phyloP scores from a whole-genome alignment of 2,329 filamentous ascomycete species.

The Aspergillus novofumigatus region DNA sequence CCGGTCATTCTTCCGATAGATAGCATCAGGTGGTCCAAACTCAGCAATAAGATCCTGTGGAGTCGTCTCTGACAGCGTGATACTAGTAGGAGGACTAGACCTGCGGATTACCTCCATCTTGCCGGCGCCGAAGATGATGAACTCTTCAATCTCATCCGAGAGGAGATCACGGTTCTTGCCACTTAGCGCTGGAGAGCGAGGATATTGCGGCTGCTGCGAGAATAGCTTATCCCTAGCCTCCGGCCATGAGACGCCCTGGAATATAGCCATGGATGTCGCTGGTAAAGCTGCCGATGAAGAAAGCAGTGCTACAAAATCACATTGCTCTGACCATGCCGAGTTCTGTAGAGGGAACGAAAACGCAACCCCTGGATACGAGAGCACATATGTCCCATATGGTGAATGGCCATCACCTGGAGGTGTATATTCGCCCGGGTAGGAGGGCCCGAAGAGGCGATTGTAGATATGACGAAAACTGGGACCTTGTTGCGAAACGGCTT shows the following conservation, averaged over 20 bases:
- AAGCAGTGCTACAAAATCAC: conserved; percentile 81
- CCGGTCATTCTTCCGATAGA: conserved; percentile 87
- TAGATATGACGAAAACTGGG: conserved; percentile 88
- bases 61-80: conserved; percentile 78
- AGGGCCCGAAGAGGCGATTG: conserved; percentile 86
- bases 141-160: conserved; percentile 83
- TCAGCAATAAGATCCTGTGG: conserved; percentile 89
- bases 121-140: conserved; percentile 73
- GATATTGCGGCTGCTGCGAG: conserved; percentile 67
- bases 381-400: conserved; percentile 70
- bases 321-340: conserved; percentile 66
- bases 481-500: conserved; percentile 45
- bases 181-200: conserved; percentile 66
- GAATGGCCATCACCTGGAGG: conserved; percentile 52
- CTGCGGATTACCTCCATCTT: conserved; percentile 73
- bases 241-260: conserved; percentile 85
- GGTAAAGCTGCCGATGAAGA: conserved; percentile 72
- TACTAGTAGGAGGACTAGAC: conserved; percentile 62
- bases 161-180: conserved; percentile 71
- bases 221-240: conserved; percentile 74
- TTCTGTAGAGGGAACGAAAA: conserved; percentile 81
- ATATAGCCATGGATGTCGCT: conserved; percentile 85
- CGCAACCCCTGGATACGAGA: conserved; percentile 91
- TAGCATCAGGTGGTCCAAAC: conserved; percentile 87
- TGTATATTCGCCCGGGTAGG: conserved; percentile 90